Percentiles rank a stretch among this genome's conserved stretches.
Conservation (phyloP, 208 protist genomes). For the Phytomonas sp. region DNA sequence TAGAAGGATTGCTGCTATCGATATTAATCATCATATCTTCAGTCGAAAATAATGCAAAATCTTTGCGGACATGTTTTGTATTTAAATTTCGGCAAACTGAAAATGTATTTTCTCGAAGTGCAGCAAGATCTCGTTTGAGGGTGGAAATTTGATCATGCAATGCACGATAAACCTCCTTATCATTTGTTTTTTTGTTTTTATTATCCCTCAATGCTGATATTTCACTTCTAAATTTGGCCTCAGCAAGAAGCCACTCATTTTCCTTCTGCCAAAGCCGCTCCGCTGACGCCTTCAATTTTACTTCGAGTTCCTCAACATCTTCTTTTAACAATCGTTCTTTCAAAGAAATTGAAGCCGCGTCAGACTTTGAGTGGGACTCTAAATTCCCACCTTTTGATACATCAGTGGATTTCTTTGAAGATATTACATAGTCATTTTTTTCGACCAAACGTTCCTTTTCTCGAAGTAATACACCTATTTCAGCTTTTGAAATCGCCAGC, state of each 20-base stretch:
- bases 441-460: constrained; percentile 46
- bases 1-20: constrained; percentile 1
- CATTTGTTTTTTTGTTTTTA: constrained; percentile 18
- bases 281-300: constrained; percentile 44
- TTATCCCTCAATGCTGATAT: constrained; percentile 23
- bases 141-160: constrained; percentile 50
- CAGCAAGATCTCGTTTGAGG: background rate
- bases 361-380: background rate
- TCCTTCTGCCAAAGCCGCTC: constrained; percentile 57
- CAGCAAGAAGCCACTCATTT: constrained; percentile 39
- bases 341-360: constrained; percentile 11
- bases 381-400: background rate
- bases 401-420: background rate
- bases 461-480: constrained; percentile 39
- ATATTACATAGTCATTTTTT: constrained; percentile 27
- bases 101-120: background rate
- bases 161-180: constrained; percentile 46
- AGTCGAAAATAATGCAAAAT: background rate
- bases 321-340: constrained; percentile 58
- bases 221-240: constrained; percentile 26
- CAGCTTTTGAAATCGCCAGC: constrained; percentile 23
- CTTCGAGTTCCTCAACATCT: constrained; percentile 61
- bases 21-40: background rate
- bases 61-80: background rate
- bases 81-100: background rate